Base-by-base conservation (phyloP, 352 stramenopile species). In the Phytophthora nicotianae region DNA sequence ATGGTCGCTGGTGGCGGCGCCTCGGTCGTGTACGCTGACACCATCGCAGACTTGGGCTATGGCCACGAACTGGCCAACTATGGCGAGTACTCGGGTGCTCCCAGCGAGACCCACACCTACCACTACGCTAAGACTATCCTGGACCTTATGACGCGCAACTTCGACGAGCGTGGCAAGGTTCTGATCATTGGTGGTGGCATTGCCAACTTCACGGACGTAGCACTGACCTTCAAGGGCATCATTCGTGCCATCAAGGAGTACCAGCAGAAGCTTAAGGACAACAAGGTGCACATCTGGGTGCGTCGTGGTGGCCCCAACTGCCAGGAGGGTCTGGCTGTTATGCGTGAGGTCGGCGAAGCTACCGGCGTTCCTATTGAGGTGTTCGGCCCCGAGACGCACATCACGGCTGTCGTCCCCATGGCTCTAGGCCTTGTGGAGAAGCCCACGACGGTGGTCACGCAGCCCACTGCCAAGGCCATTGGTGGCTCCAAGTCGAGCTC, bases 201-300 rank as follows among this genome's bases (percentile, higher is more conserved):
- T 81, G 96, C 96, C 62, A 99, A 99, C 79, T 99, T 99, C 75
- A 99, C 96, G 35, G 96, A 99, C 70, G 94, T 99, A 8, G 96
- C 96, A 11, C 86, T 97, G 70, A 99, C 96, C 10, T 99, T 99
- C 75, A 97, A 97, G 71, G 96, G 96, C 42, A 98, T 99, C 62
- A 98, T 99, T 54, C 95, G 93, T 29, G 96, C 96, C 21, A 91
- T 99, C 33, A 81, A 88, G 41, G 85, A 96, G 67, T 98, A 92
- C 77, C 81, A 96, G 69, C 81, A 97, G 61, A 93, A 98, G 70
- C 71, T 98, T 21, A 91, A 91, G 70, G 77, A 95, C 37, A 78
- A 91, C 71, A 93, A 96, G 62, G 81, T 97, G 23, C 76, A 90
- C 57, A 98, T 99, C 53, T 99, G 93, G 93, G 93, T 99, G 64